These are phyloP conservation scores for Coemansia reversa DNA, from an alignment of 192 early-diverging fungal genomes.

Conservation along the genomic window DNA sequence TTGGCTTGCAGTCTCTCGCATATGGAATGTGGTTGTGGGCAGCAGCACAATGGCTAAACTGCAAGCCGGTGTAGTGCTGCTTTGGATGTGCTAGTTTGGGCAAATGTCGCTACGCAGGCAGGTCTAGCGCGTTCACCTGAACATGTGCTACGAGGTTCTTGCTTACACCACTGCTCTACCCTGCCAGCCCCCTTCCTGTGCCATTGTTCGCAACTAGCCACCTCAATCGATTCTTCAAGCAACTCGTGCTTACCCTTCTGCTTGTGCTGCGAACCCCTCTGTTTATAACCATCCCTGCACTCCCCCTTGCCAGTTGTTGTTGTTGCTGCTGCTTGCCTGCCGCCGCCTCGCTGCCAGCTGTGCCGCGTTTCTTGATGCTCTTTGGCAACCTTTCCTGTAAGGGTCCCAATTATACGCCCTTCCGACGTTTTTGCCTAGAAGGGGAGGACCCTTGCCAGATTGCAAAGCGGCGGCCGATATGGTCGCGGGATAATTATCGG, in stretches of 20 bases:
- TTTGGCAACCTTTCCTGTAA: slow-evolving; percentile 18
- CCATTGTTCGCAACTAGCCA: neutral
- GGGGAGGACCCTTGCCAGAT: slow-evolving; percentile 4
- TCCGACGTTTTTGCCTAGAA: neutral
- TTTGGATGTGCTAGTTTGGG: slow-evolving; percentile 8
- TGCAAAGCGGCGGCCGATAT: neutral
- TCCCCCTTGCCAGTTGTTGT: neutral
- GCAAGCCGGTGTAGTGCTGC: slow-evolving; percentile 16
- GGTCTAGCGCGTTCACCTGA: neutral
- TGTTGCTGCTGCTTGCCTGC: neutral
- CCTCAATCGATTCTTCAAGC: slow-evolving; percentile 11
- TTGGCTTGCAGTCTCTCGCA: neutral
- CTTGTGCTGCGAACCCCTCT: slow-evolving; percentile 6
- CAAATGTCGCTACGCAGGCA: neutral
- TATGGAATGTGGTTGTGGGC: slow-evolving; percentile 4
- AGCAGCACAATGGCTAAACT: slow-evolving; percentile 9
- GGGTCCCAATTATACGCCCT: slow-evolving; percentile 18
- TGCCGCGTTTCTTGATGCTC: slow-evolving; percentile 10
- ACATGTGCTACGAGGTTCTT: slow-evolving; percentile 1
- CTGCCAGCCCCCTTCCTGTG: slow-evolving; percentile 1
- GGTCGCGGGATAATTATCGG: slow-evolving; percentile 1
- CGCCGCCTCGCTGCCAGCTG: slow-evolving; percentile 8
- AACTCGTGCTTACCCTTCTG: slow-evolving; percentile 6
- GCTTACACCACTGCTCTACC: slow-evolving; percentile 1
- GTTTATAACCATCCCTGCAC: slow-evolving; percentile 11